Conservation (phyloP, 2,329 filamentous ascomycete species). For the Colletotrichum graminicola region DNA sequence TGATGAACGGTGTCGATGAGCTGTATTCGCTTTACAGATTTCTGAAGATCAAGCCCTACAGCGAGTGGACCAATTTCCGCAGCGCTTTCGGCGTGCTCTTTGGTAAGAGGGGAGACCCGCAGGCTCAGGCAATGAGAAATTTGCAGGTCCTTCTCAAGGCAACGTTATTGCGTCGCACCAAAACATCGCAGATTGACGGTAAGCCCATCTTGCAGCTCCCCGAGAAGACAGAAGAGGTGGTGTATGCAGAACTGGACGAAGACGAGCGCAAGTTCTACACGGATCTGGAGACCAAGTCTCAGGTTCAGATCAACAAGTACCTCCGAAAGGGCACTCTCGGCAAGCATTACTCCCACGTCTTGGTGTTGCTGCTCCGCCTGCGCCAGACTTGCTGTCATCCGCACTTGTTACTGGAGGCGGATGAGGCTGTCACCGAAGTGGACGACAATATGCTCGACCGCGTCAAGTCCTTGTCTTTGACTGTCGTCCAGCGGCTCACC, state of each 20-base stretch:
- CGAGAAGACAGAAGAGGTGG: conserved; percentile 70
- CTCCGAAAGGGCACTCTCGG: conserved; percentile 76
- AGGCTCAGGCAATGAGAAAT: conserved; percentile 74
- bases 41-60: conserved; percentile 81
- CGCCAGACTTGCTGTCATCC: conserved; percentile 86
- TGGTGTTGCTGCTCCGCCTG: conserved; percentile 84
- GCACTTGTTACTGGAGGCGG: conserved; percentile 69
- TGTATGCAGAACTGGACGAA: conserved; percentile 74
- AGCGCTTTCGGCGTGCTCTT: conserved; percentile 58
- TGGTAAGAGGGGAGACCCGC: conserved; percentile 60
- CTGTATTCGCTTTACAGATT: conserved; percentile 84
- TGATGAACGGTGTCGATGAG: conserved; percentile 89
- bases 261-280: conserved; percentile 76
- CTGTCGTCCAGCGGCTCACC: conserved; percentile 76
- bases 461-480: conserved; percentile 69
- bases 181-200: conserved; percentile 82
- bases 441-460: conserved; percentile 68
- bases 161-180: conserved; percentile 85
- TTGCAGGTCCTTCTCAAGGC: conserved; percentile 83
- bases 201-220: conserved; percentile 79
- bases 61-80: conserved; percentile 72
- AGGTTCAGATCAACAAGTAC: conserved; percentile 82
- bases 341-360: conserved; percentile 81
- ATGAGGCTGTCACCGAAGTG: conserved; percentile 56
- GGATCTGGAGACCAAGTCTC: conserved; percentile 74